Evolutionary conservation across 2,329 filamentous ascomycete species (phyloP), one percentile per base, ranked within the genome.

Genomic region (Botrytis elliptica): DNA sequence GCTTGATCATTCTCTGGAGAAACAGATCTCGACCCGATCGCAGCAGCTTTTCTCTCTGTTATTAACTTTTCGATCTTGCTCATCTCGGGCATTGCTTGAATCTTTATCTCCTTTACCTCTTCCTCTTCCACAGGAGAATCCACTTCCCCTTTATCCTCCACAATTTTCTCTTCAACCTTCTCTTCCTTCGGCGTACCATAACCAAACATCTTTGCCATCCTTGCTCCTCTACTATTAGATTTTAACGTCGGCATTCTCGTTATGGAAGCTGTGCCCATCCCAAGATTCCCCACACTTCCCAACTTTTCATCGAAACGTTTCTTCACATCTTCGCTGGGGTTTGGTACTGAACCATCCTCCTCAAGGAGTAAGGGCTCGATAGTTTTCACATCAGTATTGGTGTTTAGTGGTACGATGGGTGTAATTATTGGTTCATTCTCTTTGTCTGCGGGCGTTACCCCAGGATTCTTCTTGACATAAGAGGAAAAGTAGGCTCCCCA

Each of bases 131-230:
- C 33, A 16, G 69, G 33, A 22, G 33, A 29, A 4, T n/a, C 25
- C 38, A 44, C 49, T 49, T 44, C 46, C 8, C 29, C 70, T 46
- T 66, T 36, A 22, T 68, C 52, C 29, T 69, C 40, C 20, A 40
- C 33, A n/a, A 29, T 33, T 36, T 44, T 49, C 22, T 68, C 63
- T 22, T 68, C 49, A 36, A 38, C 29, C 49, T 75, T 68, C 62
- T 63, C 57, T 52, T 59, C 42, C 46, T 68, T 69, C 42, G 57
- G 57, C 22, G 60, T 70, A 25, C 72, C 75, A 60, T 76, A 77
- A 14, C 76, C 76, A 74, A 77, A 77, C 67, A 77, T 64, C 36
- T 77, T 76, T 14, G 76, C 76, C 29, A 77, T 74, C 44, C 74
- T 75, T 49, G 71, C 76, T 7, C 76, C 76, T 49, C 77, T 77